Evolutionary conservation across 306 rosid genomes (phyloP), one percentile per base, ranked within the genome.

Genomic region (Cucumis melo): DNA sequence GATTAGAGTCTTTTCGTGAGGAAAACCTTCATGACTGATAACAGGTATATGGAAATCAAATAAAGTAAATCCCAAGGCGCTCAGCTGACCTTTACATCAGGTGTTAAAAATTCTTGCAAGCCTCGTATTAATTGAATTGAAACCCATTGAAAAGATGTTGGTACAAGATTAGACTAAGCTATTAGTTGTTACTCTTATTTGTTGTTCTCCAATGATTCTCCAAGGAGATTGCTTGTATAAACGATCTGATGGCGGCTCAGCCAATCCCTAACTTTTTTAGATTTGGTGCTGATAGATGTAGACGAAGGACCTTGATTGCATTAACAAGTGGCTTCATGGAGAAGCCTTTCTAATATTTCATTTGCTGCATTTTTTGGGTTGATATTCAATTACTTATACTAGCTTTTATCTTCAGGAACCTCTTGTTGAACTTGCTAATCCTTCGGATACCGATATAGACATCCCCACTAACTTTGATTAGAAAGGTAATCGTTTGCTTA

Each of bases 401-500:
- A 76, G 78, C 82, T 63, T 29, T 85, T 67, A 63, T 81, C 70
- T 46, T 57, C 87, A 94, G 97, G 98, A 90, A 80, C 91, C 94
- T 76, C 81, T 91, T 82, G 87, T 72, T 36, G 93, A 94, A 83
- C 93, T 94, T 74, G 74, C 94, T 79, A 88, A 87, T 94, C 88
- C 97, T 51, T 85, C 91, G 14, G 91, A 90, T 83, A 88, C 90
- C 61, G 96, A 94, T 64, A 63, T 90, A 70, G 97, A 91, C 82
- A 86, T 91, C 83, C 87, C 93, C 17, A 84, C 89, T 85, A 90
- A 87, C 87, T 89, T 91, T 73, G 93, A 88, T 83, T 91, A 90
- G 88, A 93, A 93, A 86, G 92, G 93, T 87, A 87, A 77, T 38
- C 53, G 64, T 76, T 79, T 81, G 71, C 79, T 75, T 73, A 72